These are phyloP conservation scores for Eucalyptus dawsonii DNA, from an alignment of 345 rosid species.

Conservation along the genomic window DNA sequence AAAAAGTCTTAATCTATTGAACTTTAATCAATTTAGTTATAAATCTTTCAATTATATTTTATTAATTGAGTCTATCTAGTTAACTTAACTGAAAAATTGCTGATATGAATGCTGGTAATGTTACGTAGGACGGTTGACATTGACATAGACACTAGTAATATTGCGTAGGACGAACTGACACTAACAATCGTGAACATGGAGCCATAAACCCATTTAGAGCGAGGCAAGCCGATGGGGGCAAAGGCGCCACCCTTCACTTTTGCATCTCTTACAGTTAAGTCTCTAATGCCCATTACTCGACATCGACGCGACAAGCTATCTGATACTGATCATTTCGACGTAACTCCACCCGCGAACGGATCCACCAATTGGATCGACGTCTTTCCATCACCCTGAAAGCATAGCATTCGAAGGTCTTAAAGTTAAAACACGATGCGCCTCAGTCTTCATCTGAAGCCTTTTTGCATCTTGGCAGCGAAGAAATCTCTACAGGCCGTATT, in stretches of 20 bases:
- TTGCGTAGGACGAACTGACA: fast-evolving
- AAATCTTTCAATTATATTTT: too few relatives aligned
- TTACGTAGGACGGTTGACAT: fast-evolving
- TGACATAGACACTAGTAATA: fast-evolving
- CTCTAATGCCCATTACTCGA: not conserved
- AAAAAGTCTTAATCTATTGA: too few relatives aligned
- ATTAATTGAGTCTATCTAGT: fast-evolving
- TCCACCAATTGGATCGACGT: not conserved
- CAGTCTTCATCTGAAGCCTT: not conserved
- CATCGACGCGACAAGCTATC: not conserved
- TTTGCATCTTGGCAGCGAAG: not conserved
- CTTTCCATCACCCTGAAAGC: not conserved
- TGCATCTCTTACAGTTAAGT: not conserved
- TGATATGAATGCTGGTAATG: too few relatives aligned
- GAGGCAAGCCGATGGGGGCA: not conserved
- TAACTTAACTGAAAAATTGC: fast-evolving
- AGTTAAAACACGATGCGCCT: not conserved
- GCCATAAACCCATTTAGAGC: not conserved
- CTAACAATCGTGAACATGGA: too few relatives aligned
- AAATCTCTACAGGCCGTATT: not conserved
- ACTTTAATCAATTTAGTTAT: fast-evolving
- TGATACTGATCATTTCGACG: too few relatives aligned
- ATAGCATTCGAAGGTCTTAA: not conserved
- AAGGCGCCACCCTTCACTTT: not conserved
- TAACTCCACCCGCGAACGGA: not conserved